A percentile compares a stretch with the other conserved stretches of the same genome.
Evolutionary conservation across 176 grass and related monocot species (phyloP).

Genomic region (Bothriochloa decipiens): DNA sequence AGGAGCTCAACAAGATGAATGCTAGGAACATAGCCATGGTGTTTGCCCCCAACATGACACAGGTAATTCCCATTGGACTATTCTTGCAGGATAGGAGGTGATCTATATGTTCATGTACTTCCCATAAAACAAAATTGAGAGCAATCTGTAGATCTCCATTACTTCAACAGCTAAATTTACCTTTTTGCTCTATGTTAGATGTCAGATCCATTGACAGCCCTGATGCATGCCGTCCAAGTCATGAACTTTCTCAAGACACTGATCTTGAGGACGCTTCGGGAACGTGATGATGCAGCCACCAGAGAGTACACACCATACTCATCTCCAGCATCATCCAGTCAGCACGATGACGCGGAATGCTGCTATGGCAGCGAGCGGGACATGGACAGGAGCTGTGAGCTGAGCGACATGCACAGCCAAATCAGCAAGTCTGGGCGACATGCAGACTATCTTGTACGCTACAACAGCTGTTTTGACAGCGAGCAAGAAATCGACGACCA

Average conservation of each 20-base stretch:
- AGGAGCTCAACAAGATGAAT: constrained; percentile 96
- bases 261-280: constrained; percentile 79
- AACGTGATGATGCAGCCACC: constrained; percentile 59
- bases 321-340: constrained; percentile 60
- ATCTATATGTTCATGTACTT: not conserved
- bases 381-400: constrained; percentile 57
- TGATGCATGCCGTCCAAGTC: constrained; percentile 98
- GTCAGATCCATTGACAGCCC: constrained; percentile 95
- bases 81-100: constrained; percentile 12
- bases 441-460: constrained; percentile 52
- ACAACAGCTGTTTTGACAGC: constrained; percentile 60
- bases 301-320: constrained; percentile 68
- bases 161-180: constrained; percentile 8
- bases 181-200: constrained; percentile 66
- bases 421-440: constrained; percentile 49
- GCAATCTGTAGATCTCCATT: not conserved
- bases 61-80: constrained; percentile 48
- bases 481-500: constrained; percentile 53
- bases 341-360: constrained; percentile 28
- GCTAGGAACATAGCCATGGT: constrained; percentile 96
- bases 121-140: not conserved
- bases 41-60: constrained; percentile 97
- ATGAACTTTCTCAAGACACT: constrained; percentile 96
- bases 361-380: constrained; percentile 44
- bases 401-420: constrained; percentile 58